phyloP scores from a whole-genome alignment of 129 eudicot genomes.

The Kitagawia praeruptora region DNA sequence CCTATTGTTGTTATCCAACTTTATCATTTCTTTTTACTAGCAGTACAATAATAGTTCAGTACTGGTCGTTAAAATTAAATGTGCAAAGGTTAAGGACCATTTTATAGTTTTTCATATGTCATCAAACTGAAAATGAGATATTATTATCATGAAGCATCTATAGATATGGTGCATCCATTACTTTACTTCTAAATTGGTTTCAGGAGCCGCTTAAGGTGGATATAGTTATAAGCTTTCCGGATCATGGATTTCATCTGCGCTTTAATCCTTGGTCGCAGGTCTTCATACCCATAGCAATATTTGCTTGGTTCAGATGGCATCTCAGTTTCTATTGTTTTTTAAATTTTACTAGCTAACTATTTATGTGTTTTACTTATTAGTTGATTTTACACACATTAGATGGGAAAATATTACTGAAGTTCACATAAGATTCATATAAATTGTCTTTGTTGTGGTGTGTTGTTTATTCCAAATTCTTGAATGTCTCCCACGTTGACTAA shows the following conservation, averaged over 20 bases:
- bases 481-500: neutral
- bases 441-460: neutral
- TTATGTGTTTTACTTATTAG: neutral
- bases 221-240: conserved; percentile 89
- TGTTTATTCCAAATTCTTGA: neutral
- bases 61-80: neutral
- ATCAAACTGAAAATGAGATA: neutral
- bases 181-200: conserved; percentile 3
- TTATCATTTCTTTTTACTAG: neutral
- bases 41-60: neutral
- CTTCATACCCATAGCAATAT: neutral
- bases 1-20: neutral
- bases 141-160: neutral
- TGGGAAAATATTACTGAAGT: neutral
- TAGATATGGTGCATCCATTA: neutral
- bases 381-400: neutral
- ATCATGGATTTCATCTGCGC: conserved; percentile 79
- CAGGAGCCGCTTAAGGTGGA: conserved; percentile 92
- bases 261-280: conserved; percentile 93
- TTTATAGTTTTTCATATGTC: neutral
- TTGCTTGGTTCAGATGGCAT: neutral
- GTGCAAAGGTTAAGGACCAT: neutral
- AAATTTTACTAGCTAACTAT: neutral
- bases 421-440: neutral
- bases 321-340: neutral